Evolutionary conservation across 805 yeast genomes (phyloP), one percentile per base, ranked within the genome.

Genomic region (Saccharomycopsis vini): DNA sequence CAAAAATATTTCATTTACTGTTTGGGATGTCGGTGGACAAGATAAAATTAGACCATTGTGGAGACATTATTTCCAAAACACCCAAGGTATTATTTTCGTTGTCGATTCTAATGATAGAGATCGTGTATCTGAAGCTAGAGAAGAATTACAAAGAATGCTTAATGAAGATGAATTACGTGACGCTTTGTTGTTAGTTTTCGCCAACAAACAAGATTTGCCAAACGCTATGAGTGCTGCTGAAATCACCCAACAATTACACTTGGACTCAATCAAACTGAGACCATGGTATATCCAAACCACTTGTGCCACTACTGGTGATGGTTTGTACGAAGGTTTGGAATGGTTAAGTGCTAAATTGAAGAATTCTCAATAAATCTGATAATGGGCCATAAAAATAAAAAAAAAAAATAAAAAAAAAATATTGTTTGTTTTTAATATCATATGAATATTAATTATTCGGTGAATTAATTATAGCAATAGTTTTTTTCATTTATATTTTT

Each of bases 11-110:
- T 82, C 95, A 36, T 88, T 88, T 72, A 87, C 95, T 49, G 96
- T 88, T 53, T 88, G 97, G 97, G 97, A 90, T 78, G 96, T 89
- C 58, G 97, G 97, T 83, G 97, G 97, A 78, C 97, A 90, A 75
- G 96, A 88, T 69, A 89, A 89, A 72, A 90, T 90, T 62, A 85
- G 97, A 73, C 96, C 97, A 49, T 74, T 90, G 68, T 90, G 97
- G 97, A 84, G 97, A 79, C 95, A 90, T 71, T 90, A 90, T 68
- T 90, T 80, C 85, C 95, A 90, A 72, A 90, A 90, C 77, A 88
- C 97, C 50, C 97, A 90, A 70, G 97, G 97, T 73, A 86, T 90
- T 63, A 89, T 90, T 66, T 90, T 89, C 64, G 97, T 90, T 52
- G 95, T 90, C 57, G 97, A 90, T 73, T 85, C 95, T 51, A 88